Evolutionary conservation across 805 yeast genomes (phyloP).

Genomic region (Lipomyces oligophaga): DNA sequence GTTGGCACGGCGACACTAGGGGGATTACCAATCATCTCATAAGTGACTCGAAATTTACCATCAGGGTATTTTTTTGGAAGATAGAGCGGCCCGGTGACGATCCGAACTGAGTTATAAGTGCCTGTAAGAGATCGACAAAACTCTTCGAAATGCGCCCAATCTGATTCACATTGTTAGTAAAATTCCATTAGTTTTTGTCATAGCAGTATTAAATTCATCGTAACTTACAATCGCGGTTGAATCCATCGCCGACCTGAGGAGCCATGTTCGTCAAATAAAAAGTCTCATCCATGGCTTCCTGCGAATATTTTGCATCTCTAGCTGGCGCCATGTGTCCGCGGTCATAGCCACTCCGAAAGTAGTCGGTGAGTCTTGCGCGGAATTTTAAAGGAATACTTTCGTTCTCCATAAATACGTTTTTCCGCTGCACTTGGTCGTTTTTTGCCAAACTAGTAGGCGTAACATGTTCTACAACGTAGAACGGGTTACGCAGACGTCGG

Average conservation of each 20-base stretch:
- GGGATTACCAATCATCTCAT: slow-evolving; percentile 94
- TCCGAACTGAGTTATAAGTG: slow-evolving; percentile 69
- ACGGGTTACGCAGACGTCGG: slow-evolving; percentile 78
- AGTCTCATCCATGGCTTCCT: slow-evolving; percentile 92
- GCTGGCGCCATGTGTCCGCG: slow-evolving; percentile 92
- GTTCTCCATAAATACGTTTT: slow-evolving; percentile 81
- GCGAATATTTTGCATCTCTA: slow-evolving; percentile 89
- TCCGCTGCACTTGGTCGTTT: slow-evolving; percentile 66
- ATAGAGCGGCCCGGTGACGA: slow-evolving; percentile 91
- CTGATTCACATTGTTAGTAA: slow-evolving; percentile 5
- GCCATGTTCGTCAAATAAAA: slow-evolving; percentile 85
- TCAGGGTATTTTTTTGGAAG: slow-evolving; percentile 76
- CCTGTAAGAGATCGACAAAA: slow-evolving; percentile 74
- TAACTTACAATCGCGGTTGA: slow-evolving; percentile 71
- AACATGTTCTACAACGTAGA: slow-evolving; percentile 45
- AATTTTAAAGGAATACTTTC: slow-evolving; percentile 71
- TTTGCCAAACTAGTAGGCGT: slow-evolving; percentile 78
- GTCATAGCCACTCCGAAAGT: slow-evolving; percentile 92
- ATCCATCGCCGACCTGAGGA: slow-evolving; percentile 97
- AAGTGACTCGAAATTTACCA: slow-evolving; percentile 78
- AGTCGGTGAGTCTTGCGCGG: slow-evolving; percentile 75
- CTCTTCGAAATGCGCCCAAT: slow-evolving; percentile 96
- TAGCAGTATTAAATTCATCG: neutral
- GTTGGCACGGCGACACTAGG: slow-evolving; percentile 97
- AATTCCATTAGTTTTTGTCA: too few relatives aligned